These are phyloP conservation scores for Lactarius vividus DNA, from an alignment of 768 basidiomycete species.

Conservation along the genomic window DNA sequence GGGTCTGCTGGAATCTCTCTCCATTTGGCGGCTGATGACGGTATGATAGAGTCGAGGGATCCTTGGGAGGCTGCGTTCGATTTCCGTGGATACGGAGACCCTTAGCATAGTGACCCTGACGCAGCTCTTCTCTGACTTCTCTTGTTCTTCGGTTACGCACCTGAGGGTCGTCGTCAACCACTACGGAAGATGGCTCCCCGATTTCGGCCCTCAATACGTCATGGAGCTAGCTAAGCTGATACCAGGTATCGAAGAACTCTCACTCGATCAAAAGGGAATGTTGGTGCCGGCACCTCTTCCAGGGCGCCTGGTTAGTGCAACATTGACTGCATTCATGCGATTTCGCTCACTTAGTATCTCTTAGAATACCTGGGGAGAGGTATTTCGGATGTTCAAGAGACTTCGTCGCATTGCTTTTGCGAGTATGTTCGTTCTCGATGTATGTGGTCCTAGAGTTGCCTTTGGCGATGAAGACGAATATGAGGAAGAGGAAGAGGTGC, in stretches of 20 bases:
- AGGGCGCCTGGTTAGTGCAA: slow-evolving; percentile 12
- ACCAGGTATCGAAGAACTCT: slow-evolving; percentile 20
- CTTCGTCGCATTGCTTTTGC: slow-evolving; percentile 21
- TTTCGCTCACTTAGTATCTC: neutral
- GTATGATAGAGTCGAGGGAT: slow-evolving; percentile 3
- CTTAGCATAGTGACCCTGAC: slow-evolving; percentile 2
- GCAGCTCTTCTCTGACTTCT: slow-evolving; percentile 15
- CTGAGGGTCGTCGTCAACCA: slow-evolving; percentile 18
- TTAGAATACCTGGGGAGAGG: slow-evolving; percentile 20
- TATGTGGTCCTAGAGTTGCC: neutral
- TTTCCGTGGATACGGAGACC: slow-evolving; percentile 2
- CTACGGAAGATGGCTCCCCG: slow-evolving; percentile 8
- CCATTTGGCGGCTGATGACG: neutral
- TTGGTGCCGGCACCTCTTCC: neutral
- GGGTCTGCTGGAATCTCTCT: neutral
- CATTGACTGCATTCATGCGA: neutral
- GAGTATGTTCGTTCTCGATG: slow-evolving; percentile 20
- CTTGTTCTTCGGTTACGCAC: slow-evolving; percentile 18
- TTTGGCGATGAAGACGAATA: neutral
- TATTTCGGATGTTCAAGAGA: slow-evolving; percentile 16
- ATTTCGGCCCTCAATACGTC: slow-evolving; percentile 16
- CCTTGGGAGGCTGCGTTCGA: slow-evolving; percentile 16
- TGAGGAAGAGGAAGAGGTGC: neutral
- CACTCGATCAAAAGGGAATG: slow-evolving; percentile 21
- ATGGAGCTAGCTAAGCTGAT: slow-evolving; percentile 5